Base-by-base conservation (phyloP, 257 asterid species). In the Parsonsia alboflavescens region DNA sequence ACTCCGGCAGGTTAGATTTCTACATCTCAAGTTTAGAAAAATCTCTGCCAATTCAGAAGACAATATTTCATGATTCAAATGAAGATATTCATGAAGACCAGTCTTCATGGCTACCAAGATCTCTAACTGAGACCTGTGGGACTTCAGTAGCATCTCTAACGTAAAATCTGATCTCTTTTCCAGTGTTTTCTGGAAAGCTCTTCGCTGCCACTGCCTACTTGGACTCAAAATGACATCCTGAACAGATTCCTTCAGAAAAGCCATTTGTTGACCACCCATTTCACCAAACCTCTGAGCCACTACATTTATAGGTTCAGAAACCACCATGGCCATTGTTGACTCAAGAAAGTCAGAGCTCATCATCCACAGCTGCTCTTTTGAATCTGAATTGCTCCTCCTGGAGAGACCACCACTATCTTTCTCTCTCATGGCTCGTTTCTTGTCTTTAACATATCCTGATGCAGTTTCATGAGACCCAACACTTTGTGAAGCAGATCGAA, bases 71-170 rank as follows among this genome's bases (percentile, higher is more conserved):
- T 50, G 72, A 82, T 79, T 86, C 78, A 73, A 86, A 72, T 82
- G 81, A 64, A 95, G 86, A 83, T 77, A 90, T 77, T 90, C 98
- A 56, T 79, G 88, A 58, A 90, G 87, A 57, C 96, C 96, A 5
- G 97, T 92, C 79, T 88, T 90, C 84, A 95, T 63, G 74, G 97
- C 90, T 75, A 92, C 96, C 88, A 95, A 66, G 80, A 95, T 87
- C 88, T 92, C 99, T 85, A 95, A 68, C 56, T 88, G 97, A 78
- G 81, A 58, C 57, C 88, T 90, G 74, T 87, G 87, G 0, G 93
- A 86, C 62, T 84, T 88, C 65, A 86, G 71, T 22, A 95, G 86
- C 84, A 81, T 82, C 68, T 92, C 97, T 78, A 83, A 82, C 57
- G 93, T 81, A 57, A 90, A 58, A 66, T 92, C 93, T 15, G 85